Base-by-base conservation (phyloP, 768 basidiomycete genomes). In the Serpula lacrymans region DNA sequence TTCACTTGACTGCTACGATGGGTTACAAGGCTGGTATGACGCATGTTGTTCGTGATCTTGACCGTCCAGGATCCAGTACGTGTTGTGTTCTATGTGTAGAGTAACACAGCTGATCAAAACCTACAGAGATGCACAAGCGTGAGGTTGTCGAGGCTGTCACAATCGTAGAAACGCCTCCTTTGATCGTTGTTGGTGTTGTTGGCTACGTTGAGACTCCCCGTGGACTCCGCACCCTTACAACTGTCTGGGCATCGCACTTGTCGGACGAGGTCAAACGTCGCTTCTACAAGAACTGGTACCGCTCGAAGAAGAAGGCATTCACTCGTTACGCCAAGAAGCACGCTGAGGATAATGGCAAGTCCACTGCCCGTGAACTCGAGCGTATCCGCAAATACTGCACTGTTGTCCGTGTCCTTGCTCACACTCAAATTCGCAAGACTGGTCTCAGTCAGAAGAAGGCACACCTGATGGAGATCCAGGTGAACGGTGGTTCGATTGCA, bases 21-120 rank as follows among this genome's bases (percentile, higher is more conserved):
- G 96, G 95, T 55, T 99, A 97, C 86, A 99, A 99, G 82, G 96
- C 96, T 51, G 96, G 96, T 57, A 98, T 98, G 95, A 97, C 93
- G 69, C 96, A 99, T 65, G 80, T 99, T 57, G 94, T 99, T 48
- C 89, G 96, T 61, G 96, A 99, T 63, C 89, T 98, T 58, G 96
- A 98, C 74, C 91, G 96, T 63, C 95, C 95, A 37, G 96, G 95
- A 53, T 98, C 96, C 61, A 99, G 94, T 98, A 62, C 60, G 94
- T 84, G 12, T 41, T 30, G 12, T 38, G 16, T 14, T 45, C 33
- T 36, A 20, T 12, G n/a, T 33, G n/a, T 27, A 1, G 28, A 29
- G 16, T 13, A 3, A 2, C 12, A 29, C 38, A 23, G 27, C 21
- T 25, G 13, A 14, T 24, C 17, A 13, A 24, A 6, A 29, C 29